Evolutionary conservation across 192 early-diverging fungal genomes (phyloP).

Genomic region (Rhizophagus prolifer): DNA sequence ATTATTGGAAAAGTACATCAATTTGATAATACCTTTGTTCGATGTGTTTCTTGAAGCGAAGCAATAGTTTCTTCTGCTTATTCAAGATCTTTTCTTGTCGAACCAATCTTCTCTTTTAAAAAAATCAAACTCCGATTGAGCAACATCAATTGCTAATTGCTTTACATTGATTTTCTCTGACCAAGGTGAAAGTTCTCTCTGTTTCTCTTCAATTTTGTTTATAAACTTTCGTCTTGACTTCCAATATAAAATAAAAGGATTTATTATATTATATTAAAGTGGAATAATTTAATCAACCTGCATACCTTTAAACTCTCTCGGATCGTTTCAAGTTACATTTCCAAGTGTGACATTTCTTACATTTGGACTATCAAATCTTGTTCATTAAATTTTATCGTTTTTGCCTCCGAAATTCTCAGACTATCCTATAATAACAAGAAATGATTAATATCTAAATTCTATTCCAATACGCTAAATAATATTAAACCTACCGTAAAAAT

Average conservation of each 20-base stretch:
- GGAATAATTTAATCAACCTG: not conserved
- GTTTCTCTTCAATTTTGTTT: constrained; percentile 77
- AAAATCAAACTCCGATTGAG: constrained; percentile 80
- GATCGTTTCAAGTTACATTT: constrained; percentile 74
- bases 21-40: constrained; percentile 37
- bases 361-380: constrained; percentile 55
- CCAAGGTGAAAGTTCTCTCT: constrained; percentile 86
- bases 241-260: not conserved
- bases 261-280: not conserved
- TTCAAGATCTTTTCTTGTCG: constrained; percentile 52
- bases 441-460: not conserved
- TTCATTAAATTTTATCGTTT: constrained; percentile 70
- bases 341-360: constrained; percentile 63
- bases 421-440: constrained; percentile 47
- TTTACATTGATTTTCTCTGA: constrained; percentile 31
- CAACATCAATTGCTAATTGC: constrained; percentile 74
- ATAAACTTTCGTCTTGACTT: constrained; percentile 84
- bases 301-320: constrained; percentile 61
- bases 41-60: constrained; percentile 45
- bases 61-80: constrained; percentile 57
- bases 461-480: not conserved
- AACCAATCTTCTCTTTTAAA: constrained; percentile 61
- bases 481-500: constrained; percentile 54
- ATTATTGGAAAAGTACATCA: not conserved
- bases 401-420: constrained; percentile 55